A percentile compares a stretch with the other conserved stretches of the same genome.
Evolutionary conservation across 495 filamentous ascomycete genomes (phyloP).

Genomic region (Penicilliopsis zonata): DNA sequence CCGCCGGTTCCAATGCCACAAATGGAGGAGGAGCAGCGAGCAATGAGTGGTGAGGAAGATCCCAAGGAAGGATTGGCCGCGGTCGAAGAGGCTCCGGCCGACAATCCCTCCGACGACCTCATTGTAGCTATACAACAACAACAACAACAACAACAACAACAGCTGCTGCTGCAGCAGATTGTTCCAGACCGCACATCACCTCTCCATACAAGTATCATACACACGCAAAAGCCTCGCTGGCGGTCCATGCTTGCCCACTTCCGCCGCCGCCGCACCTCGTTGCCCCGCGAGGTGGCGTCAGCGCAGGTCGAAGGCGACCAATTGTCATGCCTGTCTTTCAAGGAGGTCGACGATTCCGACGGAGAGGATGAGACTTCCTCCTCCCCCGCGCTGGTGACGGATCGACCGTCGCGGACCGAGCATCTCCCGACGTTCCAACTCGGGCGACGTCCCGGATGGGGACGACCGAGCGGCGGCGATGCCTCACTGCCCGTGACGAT

Average conservation of each 20-base stretch:
- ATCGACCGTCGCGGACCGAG: conserved; percentile 10
- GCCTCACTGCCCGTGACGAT: conserved; percentile 47
- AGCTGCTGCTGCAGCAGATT: too few relatives aligned
- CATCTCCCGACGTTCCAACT: conserved; percentile 23
- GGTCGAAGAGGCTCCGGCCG: conserved; percentile 5
- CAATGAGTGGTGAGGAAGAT: conserved; percentile 17
- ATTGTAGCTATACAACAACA: too few relatives aligned
- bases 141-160: too few relatives aligned
- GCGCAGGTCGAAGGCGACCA: conserved; percentile 31
- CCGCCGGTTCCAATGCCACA: conserved; percentile 31
- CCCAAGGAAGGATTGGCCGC: conserved; percentile 19
- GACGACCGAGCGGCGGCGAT: conserved; percentile 14
- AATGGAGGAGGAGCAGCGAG: conserved; percentile 28
- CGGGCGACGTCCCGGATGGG: conserved; percentile 11
- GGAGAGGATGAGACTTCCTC: conserved; percentile 10
- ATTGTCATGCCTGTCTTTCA: conserved; percentile 5
- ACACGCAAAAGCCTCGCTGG: conserved; percentile 33
- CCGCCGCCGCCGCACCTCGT: conserved; percentile 36
- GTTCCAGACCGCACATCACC: too few relatives aligned
- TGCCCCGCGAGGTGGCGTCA: conserved; percentile 42
- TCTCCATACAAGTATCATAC: too few relatives aligned
- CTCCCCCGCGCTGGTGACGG: conserved; percentile 20
- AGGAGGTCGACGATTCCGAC: conserved; percentile 7
- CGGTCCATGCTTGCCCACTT: conserved; percentile 39
- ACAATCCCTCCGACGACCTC: conserved; percentile 6